phyloP scores from a whole-genome alignment of 2,329 filamentous ascomycete genomes.

The Exophiala oligosperma region DNA sequence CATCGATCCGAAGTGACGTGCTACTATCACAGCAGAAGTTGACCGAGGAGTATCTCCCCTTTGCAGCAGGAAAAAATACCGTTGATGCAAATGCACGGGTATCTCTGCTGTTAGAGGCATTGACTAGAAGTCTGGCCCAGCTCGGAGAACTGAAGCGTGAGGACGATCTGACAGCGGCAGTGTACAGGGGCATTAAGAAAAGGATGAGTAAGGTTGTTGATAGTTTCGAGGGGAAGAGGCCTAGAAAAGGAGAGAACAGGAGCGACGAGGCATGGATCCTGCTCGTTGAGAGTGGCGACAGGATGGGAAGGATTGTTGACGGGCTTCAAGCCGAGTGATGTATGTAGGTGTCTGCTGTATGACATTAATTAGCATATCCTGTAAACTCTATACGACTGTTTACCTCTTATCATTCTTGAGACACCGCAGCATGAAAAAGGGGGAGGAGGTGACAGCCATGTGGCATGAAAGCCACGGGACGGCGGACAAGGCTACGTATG shows the following conservation, averaged over 20 bases:
- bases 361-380: too few relatives aligned
- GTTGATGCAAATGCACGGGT: constrained; percentile 72
- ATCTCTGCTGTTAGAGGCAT: constrained; percentile 65
- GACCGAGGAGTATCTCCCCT: constrained; percentile 64
- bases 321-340: neutral
- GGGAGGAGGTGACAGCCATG: too few relatives aligned
- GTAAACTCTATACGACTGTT: too few relatives aligned
- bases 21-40: constrained; percentile 53
- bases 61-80: constrained; percentile 61
- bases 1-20: constrained; percentile 37
- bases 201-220: constrained; percentile 46
- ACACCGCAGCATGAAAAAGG: too few relatives aligned
- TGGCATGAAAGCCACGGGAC: too few relatives aligned
- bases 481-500: neutral
- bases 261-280: constrained; percentile 38
- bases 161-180: constrained; percentile 43
- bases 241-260: constrained; percentile 37
- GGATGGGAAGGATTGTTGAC: constrained; percentile 38
- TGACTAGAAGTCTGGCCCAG: constrained; percentile 56
- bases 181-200: constrained; percentile 54
- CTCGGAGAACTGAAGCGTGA: constrained; percentile 36
- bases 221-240: constrained; percentile 43
- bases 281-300: constrained; percentile 43
- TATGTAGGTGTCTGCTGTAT: too few relatives aligned
- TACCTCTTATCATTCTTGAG: too few relatives aligned